Evolutionary conservation across 257 asterid genomes (phyloP), one percentile per base, ranked within the genome.

Genomic region (Mitragyna speciosa): DNA sequence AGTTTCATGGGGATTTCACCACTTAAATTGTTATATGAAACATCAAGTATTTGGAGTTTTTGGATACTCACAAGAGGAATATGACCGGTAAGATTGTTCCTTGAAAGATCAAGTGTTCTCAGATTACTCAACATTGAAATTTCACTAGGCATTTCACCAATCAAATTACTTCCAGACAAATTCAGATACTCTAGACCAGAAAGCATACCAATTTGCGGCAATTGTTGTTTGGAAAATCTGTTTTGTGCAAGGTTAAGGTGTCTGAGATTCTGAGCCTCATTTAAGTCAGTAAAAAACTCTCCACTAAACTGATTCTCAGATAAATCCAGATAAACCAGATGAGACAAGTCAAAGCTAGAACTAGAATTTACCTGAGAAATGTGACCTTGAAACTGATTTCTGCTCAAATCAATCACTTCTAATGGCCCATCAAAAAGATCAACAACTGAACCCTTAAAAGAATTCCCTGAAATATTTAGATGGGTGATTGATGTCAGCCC

Each of bases 331-430:
- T 91, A 86, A 79, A 84, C 76, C 94, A 95, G 84, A 81, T 76
- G 88, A 69, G 91, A 87, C 92, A 93, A 90, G 72, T 83, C 73
- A 84, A 90, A 94, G 63, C 78, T 81, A 59, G 96, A 85, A 48
- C 87, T 86, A 83, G 85, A 83, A 79, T 89, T 91, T 88, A 93
- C 98, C 97, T 91, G 86, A 87, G 93, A 82, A 86, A 93, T 80
- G 73, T 90, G 92, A 81, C 97, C 98, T 80, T 93, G 90, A 86
- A 93, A 92, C 75, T 87, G 98, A 86, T 95, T 95, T 76, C 88
- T 90, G 89, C 98, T 93, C 91, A 95, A 82, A 88, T 95, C 99
- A 84, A 95, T 49, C 87, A 92, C 96, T 87, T 90, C 88, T 82
- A 93, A 79, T 16, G 90, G 89, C 70, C 93, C 92, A 77, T 72